These are phyloP conservation scores for Heritiera littoralis DNA, from an alignment of 345 rosid genomes.

Conservation along the genomic window DNA sequence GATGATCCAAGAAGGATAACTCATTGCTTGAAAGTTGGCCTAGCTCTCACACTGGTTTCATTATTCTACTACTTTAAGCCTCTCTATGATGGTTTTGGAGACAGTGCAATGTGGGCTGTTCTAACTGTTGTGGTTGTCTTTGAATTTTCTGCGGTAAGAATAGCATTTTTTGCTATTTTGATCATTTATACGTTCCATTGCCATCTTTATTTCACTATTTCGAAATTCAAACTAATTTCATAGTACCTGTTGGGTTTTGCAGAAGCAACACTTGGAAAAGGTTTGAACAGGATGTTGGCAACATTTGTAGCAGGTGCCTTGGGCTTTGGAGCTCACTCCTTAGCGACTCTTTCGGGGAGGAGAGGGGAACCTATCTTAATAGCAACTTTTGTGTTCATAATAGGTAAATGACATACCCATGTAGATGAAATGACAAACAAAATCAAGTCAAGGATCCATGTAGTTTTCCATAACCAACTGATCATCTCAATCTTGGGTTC, in stretches of 20 bases:
- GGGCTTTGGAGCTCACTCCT: conserved; percentile 37
- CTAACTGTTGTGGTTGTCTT: conserved; percentile 41
- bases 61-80: conserved; percentile 38
- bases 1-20: conserved; percentile 45
- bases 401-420: conserved; percentile 9
- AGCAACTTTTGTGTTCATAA: conserved; percentile 32
- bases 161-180: too few relatives aligned
- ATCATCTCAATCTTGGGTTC: not conserved
- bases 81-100: conserved; percentile 32
- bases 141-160: conserved; percentile 44
- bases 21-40: conserved; percentile 47
- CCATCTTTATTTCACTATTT: not conserved
- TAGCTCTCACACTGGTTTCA: conserved; percentile 42
- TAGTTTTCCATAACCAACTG: not conserved
- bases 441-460: too few relatives aligned
- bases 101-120: conserved; percentile 43
- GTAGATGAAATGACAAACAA: not conserved
- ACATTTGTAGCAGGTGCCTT: conserved; percentile 37
- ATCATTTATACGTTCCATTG: too few relatives aligned
- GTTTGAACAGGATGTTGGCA: conserved; percentile 42
- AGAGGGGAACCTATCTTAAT: conserved; percentile 31
- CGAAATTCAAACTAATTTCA: too few relatives aligned
- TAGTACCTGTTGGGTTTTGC: not conserved
- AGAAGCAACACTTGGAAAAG: conserved; percentile 47
- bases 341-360: conserved; percentile 32